Percentiles rank a stretch among this genome's conserved stretches.
Conservation (phyloP, 1,284 basidiomycete genomes). For the Gomphus bonarii region DNA sequence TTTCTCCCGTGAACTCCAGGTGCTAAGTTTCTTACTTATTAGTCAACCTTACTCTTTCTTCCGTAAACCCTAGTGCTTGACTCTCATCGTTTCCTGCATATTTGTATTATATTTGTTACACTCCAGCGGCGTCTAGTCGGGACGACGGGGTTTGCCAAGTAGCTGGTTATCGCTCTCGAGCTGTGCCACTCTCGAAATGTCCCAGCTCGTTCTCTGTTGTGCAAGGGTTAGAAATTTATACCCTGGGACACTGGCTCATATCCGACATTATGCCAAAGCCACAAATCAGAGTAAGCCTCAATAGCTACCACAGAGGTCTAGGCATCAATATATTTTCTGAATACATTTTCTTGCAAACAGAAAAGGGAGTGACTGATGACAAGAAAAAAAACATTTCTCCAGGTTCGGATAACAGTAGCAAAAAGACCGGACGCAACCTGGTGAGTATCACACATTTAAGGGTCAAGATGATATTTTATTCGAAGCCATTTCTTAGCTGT, state of each 20-base stretch:
- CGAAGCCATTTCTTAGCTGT: conserved; percentile 22
- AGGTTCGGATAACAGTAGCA: background rate
- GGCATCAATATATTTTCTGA: background rate
- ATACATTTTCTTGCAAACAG: background rate
- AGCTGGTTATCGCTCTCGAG: no score
- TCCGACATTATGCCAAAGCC: background rate
- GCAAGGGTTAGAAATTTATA: background rate
- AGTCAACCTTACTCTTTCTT: no score
- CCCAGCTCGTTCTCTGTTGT: background rate
- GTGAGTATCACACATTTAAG: background rate
- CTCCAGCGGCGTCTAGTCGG: background rate
- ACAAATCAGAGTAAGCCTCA: background rate
- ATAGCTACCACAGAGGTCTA: background rate
- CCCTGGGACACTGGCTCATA: background rate
- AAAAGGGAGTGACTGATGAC: background rate
- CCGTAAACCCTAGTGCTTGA: no score
- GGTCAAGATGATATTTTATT: background rate
- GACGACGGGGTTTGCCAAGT: no score
- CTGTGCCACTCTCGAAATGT: background rate
- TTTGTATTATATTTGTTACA: no score
- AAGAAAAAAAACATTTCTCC: background rate
- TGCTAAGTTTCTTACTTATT: no score
- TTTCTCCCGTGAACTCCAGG: no score
- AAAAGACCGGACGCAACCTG: conserved; percentile 1
- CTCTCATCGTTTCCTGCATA: no score